These are phyloP conservation scores for Alternaria incomplexa DNA, from an alignment of 2,329 filamentous ascomycete species.

Conservation along the genomic window DNA sequence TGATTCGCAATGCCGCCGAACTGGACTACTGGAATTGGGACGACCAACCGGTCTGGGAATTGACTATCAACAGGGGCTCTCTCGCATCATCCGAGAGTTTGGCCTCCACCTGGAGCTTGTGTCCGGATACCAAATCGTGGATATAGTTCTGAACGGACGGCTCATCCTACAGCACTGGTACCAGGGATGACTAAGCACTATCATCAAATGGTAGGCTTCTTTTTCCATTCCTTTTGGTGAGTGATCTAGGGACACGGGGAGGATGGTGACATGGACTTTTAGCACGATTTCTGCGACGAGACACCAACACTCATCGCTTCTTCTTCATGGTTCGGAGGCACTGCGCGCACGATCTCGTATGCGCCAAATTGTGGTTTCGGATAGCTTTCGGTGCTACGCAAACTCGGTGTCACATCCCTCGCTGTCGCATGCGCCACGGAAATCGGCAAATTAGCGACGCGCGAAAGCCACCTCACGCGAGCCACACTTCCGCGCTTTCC, in stretches of 20 bases:
- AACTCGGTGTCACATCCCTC: background rate
- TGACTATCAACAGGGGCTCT: background rate
- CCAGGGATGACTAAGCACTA: background rate
- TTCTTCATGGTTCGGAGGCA: background rate
- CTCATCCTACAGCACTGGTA: background rate
- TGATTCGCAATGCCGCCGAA: background rate
- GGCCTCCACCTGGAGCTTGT: background rate
- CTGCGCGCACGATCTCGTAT: background rate
- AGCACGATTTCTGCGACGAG: background rate
- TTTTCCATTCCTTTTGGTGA: background rate
- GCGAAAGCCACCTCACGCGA: conserved; percentile 13
- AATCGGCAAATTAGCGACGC: conserved; percentile 15
- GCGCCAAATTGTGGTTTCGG: background rate
- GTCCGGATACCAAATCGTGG: background rate
- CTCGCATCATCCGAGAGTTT: background rate
- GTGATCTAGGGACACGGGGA: background rate
- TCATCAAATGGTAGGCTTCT: background rate
- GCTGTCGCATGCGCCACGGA: conserved; percentile 16
- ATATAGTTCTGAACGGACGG: background rate
- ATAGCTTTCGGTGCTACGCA: background rate
- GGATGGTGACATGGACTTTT: background rate
- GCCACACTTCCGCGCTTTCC: conserved; percentile 20
- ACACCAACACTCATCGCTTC: background rate
- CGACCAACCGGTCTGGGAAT: background rate
- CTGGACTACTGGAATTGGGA: background rate